A percentile compares a stretch with the other conserved stretches of the same genome.
These are phyloP conservation scores for Phytophthora constricta DNA, from an alignment of 352 stramenopile genomes.

Conservation along the genomic window DNA sequence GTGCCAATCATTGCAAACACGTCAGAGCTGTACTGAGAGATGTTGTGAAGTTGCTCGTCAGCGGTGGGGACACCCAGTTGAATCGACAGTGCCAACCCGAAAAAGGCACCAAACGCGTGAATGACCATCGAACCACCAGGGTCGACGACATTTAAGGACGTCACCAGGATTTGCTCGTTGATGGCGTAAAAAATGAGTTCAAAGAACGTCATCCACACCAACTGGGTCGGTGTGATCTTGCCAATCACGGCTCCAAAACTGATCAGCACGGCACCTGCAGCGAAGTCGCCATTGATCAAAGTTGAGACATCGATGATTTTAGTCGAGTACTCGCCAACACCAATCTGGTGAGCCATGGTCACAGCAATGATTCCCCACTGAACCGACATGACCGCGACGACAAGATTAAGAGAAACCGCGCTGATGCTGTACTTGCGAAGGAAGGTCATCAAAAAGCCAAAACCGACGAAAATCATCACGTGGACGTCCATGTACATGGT, in stretches of 20 bases:
- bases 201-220: conserved; percentile 74
- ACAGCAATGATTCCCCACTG: conserved; percentile 76
- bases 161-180: conserved; percentile 70
- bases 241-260: conserved; percentile 77
- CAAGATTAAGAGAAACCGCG: conserved; percentile 75
- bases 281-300: conserved; percentile 81
- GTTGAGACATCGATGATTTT: conserved; percentile 51
- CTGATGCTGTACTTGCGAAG: conserved; percentile 78
- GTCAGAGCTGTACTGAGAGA: conserved; percentile 66
- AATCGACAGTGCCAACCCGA: conserved; percentile 66
- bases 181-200: conserved; percentile 74
- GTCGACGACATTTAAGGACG: conserved; percentile 67
- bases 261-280: conserved; percentile 72
- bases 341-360: conserved; percentile 58
- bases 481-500: conserved; percentile 62
- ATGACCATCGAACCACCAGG: conserved; percentile 86
- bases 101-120: conserved; percentile 83
- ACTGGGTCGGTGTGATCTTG: conserved; percentile 68
- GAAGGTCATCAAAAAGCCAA: conserved; percentile 89
- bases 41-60: conserved; percentile 55
- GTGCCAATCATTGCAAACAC: conserved; percentile 83
- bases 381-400: conserved; percentile 62
- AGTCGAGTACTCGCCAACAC: conserved; percentile 40
- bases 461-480: conserved; percentile 86
- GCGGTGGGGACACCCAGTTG: conserved; percentile 48